phyloP scores from a whole-genome alignment of 805 yeast species.

The Sporopachydermia lactativora region DNA sequence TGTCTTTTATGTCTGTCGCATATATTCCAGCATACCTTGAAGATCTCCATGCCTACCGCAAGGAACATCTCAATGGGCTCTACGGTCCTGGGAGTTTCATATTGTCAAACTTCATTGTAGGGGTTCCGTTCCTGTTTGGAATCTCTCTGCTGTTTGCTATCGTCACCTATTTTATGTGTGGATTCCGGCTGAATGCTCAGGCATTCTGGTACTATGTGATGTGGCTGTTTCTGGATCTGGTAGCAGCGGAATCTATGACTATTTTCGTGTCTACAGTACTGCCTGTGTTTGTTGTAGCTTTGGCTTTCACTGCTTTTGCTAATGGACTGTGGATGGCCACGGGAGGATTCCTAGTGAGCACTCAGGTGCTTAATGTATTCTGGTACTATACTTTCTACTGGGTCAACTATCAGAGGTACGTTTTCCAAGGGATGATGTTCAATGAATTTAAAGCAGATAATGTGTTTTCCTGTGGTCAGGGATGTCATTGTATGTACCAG shows the following conservation, averaged over 20 bases:
- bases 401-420: conserved; percentile 27
- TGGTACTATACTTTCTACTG: conserved; percentile 29
- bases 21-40: conserved; percentile 27
- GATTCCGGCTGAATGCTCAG: conserved; percentile 17
- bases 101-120: conserved; percentile 22
- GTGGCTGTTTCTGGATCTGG: conserved; percentile 25
- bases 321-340: conserved; percentile 32
- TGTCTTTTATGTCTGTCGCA: conserved; percentile 31
- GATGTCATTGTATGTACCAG: conserved; percentile 23
- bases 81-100: conserved; percentile 25
- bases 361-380: conserved; percentile 21
- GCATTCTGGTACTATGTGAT: conserved; percentile 23
- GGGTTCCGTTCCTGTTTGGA: conserved; percentile 23
- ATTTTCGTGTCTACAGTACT: conserved; percentile 21
- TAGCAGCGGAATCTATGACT: conserved; percentile 29
- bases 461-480: conserved; percentile 18
- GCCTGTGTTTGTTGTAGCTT: conserved; percentile 24
- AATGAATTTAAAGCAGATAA: conserved; percentile 22
- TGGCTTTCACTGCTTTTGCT: conserved; percentile 26
- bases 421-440: conserved; percentile 30
- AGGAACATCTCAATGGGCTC: conserved; percentile 24
- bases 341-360: conserved; percentile 25
- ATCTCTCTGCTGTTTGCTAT: conserved; percentile 21
- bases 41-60: conserved; percentile 18
- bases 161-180: conserved; percentile 22